Evolutionary conservation across 2,329 filamentous ascomycete genomes (phyloP), one percentile per base, ranked within the genome.

Genomic region (Colletotrichum paranaense): DNA sequence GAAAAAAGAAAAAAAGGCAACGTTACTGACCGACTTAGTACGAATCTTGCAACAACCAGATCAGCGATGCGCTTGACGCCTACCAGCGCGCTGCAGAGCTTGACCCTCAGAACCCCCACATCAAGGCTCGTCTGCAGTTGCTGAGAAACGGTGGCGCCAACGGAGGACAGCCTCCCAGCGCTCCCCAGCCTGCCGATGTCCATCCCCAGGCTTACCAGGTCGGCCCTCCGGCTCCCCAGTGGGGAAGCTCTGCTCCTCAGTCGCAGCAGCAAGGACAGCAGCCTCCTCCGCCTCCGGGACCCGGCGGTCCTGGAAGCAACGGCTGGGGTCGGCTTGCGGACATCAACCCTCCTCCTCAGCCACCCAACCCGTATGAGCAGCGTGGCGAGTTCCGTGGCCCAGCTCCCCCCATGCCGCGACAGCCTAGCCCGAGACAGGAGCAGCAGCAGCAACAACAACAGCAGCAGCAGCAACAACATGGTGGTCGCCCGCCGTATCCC

Each of bases 1-100:
- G n/a, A 30, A 19, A 42, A 49, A 22, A 30, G 8, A 30, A 8
- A 30, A 30, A 8, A 35, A 35, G 32, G 7, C 3, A 9, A 6
- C 30, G 52, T 64, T 64, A 81, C 86, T 76, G 87, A 79, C 58
- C 59, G 49, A 64, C 32, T 22, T 77, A 97, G 93, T 99, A 99
- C 80, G 97, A 99, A 83, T 98, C 95, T 30, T 99, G 97, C 84
- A 98, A 99, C 88, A 98, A 98, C 85, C 97, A 99, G 84, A 98
- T 97, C 72, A 94, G 92, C 65, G 97, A 99, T 86, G 97, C 97
- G 1, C 88, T 98, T 57, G 97, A 99, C 82, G 97, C 97, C 6
- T 99, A 98, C 82, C 94, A 96, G 79, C 91, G 97, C 77, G 97
- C 97, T 53, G 95, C 95, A 46, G 97, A 99, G 82, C 90, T 99